Conservation (phyloP, 768 basidiomycete species). For the Piloderma croceum region DNA sequence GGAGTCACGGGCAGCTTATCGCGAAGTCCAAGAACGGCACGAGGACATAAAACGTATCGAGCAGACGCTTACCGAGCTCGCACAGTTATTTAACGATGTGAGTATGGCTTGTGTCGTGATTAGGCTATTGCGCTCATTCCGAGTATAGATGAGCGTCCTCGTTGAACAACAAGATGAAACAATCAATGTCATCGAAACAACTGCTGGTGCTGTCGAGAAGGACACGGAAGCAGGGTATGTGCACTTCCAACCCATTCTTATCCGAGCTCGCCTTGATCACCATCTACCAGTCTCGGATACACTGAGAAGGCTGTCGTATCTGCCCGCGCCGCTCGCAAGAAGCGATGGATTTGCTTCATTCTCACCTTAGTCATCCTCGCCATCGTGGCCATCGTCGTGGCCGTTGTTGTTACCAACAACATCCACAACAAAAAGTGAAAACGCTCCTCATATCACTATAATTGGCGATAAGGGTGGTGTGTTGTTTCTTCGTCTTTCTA, state of each 20-base stretch:
- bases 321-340: slow-evolving; percentile 85
- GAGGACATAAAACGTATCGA: slow-evolving; percentile 96
- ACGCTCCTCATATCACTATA: too few relatives aligned
- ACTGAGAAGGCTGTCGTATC: slow-evolving; percentile 83
- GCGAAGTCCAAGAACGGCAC: slow-evolving; percentile 96
- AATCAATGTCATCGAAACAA: slow-evolving; percentile 75
- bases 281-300: slow-evolving; percentile 58
- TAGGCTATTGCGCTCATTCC: neutral
- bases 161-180: slow-evolving; percentile 93
- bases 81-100: slow-evolving; percentile 94
- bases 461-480: too few relatives aligned
- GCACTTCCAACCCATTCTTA: too few relatives aligned
- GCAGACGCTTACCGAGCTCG: slow-evolving; percentile 85
- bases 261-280: too few relatives aligned
- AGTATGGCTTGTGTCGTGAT: slow-evolving; percentile 19
- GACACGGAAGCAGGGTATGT: slow-evolving; percentile 82
- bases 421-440: slow-evolving; percentile 37
- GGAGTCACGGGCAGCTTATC: slow-evolving; percentile 83
- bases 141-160: slow-evolving; percentile 78
- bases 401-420: slow-evolving; percentile 46
- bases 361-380: slow-evolving; percentile 62
- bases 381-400: slow-evolving; percentile 59
- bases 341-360: slow-evolving; percentile 96
- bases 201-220: slow-evolving; percentile 68
- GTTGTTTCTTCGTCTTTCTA: too few relatives aligned